Base-by-base conservation (phyloP, 2,329 filamentous ascomycete genomes). In the Diatrype stigma region DNA sequence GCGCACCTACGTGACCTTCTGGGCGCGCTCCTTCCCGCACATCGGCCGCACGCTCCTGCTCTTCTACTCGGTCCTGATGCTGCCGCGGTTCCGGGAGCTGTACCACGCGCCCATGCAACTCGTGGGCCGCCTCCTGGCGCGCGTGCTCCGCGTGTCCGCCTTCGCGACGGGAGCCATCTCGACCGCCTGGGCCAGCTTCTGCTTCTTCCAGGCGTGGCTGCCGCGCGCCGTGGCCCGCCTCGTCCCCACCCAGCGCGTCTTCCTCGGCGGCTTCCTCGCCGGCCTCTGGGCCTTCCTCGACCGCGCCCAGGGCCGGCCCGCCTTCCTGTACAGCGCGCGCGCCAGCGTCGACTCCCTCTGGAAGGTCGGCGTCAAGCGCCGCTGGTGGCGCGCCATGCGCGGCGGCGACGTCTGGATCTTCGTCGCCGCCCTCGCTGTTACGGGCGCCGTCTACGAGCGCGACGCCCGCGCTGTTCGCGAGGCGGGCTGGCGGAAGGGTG, bases 281-380 rank as follows among this genome's bases (percentile, higher is more conserved):
- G 94, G 94, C 0, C 70, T 94, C 23, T 96, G 92, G 85, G 89
- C 89, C 0, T 89, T 89, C 67, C 71, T 96, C 2, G 87, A 91
- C 64, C 76, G 85, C 42, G 74, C 76, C 46, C 73, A 79, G 53
- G 81, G 86, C 40, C 74, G 88, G 16, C 77, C 79, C 1, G 80
- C 89, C 49, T 96, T 95, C 69, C 62, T 96, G 54, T 94, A 94
- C 69, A 85, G 83, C 56, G 83, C 88, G 28, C 80, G 92, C 2
- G 73, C 86, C n/a, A 90, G 87, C 53, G 76, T 96, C 28, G 89
- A 96, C 66, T 89, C 84, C 35, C 70, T 91, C 44, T 97, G 91
- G 90, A 96, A 96, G 74, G 90, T 96, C 0, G 91, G 92, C n/a
- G 82, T 88, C 50, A 97, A 97, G 82, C 77, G 86, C 32, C 81